Evolutionary conservation across 2,329 filamentous ascomycete species (phyloP), one percentile per base, ranked within the genome.

Genomic region (Trichoderma atrobrunneum): DNA sequence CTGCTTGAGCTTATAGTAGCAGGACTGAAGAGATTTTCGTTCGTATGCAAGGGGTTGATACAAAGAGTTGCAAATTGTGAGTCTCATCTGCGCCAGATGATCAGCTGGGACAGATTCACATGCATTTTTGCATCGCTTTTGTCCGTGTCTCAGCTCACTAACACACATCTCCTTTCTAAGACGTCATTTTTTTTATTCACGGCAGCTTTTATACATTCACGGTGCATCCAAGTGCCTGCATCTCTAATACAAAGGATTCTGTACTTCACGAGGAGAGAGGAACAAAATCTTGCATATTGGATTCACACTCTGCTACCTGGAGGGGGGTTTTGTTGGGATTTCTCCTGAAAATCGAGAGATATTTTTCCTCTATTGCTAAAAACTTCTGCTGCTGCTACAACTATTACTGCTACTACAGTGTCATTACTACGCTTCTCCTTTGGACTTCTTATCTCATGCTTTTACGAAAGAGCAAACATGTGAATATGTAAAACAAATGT

Each of bases 251-350:
- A 51, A 21, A 10, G 1, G 16, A n/a, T 4, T 10, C 39, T 11
- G 7, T 0, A 1, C 39, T 11, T 48, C 18, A n/a, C 18, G n/a
- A 3, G 11, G 3, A 18, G 16, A n/a, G 10, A 21, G 10, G 18
- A 48, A 11, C 7, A n/a, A 48, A 5, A 10, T 48, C 43, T 21
- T 48, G 18, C 18, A 48, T 11, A 16, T 16, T 39, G 16, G 6
- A 18, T 39, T 51, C 43, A 12, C 0, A 2, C 2, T n/a, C 10
- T 21, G 3, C 10, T 2, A 12, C 5, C 2, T 0, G 43, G 4
- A 11, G n/a, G 12, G n/a, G 43, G 6, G n/a, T 5, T 48, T 2
- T n/a, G 18, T 48, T 12, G 43, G n/a, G 10, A 21, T 51, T 2
- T 24, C 21, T 14, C 3, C 21, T 7, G 48, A 54, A 24, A 7